Conservation (phyloP, 2,329 filamentous ascomycete species). For the Microcera coccophila region DNA sequence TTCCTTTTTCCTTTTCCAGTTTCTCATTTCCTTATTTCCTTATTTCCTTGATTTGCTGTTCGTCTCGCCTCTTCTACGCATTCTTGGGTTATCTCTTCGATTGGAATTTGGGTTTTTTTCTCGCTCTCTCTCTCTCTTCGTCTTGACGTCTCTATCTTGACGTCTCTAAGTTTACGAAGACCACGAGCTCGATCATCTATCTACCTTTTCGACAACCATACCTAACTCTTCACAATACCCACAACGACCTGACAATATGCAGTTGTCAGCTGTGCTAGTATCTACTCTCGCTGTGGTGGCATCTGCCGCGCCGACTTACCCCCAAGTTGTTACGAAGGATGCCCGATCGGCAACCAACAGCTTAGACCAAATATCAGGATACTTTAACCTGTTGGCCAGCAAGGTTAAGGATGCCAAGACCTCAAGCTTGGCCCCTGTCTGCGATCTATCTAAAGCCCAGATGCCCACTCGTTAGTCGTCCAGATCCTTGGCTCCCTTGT, state of each 20-base stretch:
- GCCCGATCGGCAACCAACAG: slow-evolving; percentile 36
- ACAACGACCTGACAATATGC: slow-evolving; percentile 42
- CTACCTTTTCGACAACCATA: slow-evolving; percentile 6
- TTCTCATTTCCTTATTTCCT: slow-evolving; percentile 22
- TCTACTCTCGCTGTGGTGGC: slow-evolving; percentile 45
- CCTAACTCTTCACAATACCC: slow-evolving; percentile 3
- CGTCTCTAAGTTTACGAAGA: not conserved
- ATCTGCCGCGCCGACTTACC: slow-evolving; percentile 44
- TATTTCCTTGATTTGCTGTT: slow-evolving; percentile 17
- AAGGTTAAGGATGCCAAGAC: slow-evolving; percentile 50
- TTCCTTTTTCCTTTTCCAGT: slow-evolving; percentile 15
- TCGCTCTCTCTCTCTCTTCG: too few species aligned
- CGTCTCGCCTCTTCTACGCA: slow-evolving; percentile 8
- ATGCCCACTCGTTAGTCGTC: slow-evolving; percentile 46
- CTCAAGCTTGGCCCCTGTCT: slow-evolving; percentile 42
- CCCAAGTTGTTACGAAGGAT: slow-evolving; percentile 34
- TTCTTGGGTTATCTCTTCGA: slow-evolving; percentile 10
- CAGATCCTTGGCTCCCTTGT: not conserved
- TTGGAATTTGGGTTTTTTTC: slow-evolving; percentile 11
- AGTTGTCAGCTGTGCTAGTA: slow-evolving; percentile 43
- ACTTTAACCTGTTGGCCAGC: slow-evolving; percentile 57
- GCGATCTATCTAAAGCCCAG: slow-evolving; percentile 51
- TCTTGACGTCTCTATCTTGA: slow-evolving; percentile 13
- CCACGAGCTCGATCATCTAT: slow-evolving; percentile 1
- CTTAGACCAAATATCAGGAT: slow-evolving; percentile 50